Base-by-base conservation (phyloP, 371 early-diverging fungal genomes). In the Thermomucor indicae-seudaticae region DNA sequence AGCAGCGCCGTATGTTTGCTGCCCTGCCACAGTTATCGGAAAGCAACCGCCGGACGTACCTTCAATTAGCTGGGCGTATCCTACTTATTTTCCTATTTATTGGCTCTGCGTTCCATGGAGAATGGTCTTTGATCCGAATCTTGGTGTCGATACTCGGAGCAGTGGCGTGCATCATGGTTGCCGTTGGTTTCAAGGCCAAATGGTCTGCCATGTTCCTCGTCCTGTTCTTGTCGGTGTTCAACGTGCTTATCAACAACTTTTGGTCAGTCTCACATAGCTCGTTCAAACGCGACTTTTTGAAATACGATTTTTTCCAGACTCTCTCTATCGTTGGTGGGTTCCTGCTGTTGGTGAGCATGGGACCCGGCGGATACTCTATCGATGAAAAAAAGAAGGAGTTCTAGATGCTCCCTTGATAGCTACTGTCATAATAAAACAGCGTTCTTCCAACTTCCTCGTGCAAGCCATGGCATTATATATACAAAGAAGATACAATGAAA, bases 261-360 rank as follows among this genome's bases (percentile, higher is more conserved):
- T 96, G 96, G 95, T 79, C 88, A 5, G 70, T 92, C 48, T 88
- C 86, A 53, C 85, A 83, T 44, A 72, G 73, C 49, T 73, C 79
- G 38, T 75, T 77, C 23, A 81, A 86, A 53, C 78, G 85, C 57
- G 96, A 96, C 51, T 94, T 93, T 64, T 76, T 90, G 55, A 92
- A 95, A 68, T 96, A 96, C 70, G 96, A 96, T 74, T 95, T 96
- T 64, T 95, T 95, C 90, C 96, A 96, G 68, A 95, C 90, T 6
- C 74, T 96, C 39, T 91, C 91, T 5, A 92, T 91, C 67, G 83
- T 95, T 77, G 95, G 96, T 42, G 95, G 96, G 20, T 88, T 95
- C 64, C 63, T 96, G 43, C 67, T 95, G 47, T 76, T 96, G 22
- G 88, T 87, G 58, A 91, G 83, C 63, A 78, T 91, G 43, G 96